Evolutionary conservation across 2,329 filamentous ascomycete genomes (phyloP).

Genomic region (Cladosporium halotolerans): DNA sequence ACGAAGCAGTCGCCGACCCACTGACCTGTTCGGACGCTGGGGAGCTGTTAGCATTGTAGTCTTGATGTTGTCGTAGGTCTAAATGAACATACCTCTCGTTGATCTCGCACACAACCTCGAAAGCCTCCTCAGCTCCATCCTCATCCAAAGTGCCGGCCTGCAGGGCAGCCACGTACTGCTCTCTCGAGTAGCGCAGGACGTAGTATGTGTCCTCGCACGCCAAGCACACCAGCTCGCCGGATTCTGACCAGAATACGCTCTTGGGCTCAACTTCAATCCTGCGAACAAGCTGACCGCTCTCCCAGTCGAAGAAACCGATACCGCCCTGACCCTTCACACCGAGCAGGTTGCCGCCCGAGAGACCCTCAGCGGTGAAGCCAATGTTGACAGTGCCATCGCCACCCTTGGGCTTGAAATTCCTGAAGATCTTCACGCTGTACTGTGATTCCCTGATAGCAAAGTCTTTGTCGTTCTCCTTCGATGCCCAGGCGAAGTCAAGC

Average conservation of each 20-base stretch:
- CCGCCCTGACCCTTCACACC: slow-evolving; percentile 94
- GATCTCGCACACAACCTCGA: slow-evolving; percentile 93
- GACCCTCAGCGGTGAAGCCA: slow-evolving; percentile 87
- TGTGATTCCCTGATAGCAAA: slow-evolving; percentile 93
- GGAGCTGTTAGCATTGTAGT: slow-evolving; percentile 1
- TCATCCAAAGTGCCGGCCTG: slow-evolving; percentile 77
- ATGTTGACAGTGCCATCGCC: slow-evolving; percentile 72
- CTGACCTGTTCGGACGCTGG: slow-evolving; percentile 80
- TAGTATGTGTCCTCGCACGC: slow-evolving; percentile 96
- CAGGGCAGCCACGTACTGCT: slow-evolving; percentile 77
- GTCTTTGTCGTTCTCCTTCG: slow-evolving; percentile 96
- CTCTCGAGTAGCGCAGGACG: slow-evolving; percentile 82
- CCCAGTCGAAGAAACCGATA: slow-evolving; percentile 95
- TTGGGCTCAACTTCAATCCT: slow-evolving; percentile 76
- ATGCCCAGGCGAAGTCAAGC: slow-evolving; percentile 93
- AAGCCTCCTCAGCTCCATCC: slow-evolving; percentile 90
- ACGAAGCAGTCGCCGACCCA: slow-evolving; percentile 99
- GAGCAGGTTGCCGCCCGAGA: slow-evolving; percentile 81
- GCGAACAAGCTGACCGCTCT: slow-evolving; percentile 78
- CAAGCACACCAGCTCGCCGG: slow-evolving; percentile 83
- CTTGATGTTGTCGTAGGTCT: neutral
- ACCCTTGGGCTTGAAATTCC: slow-evolving; percentile 90
- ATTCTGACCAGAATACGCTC: slow-evolving; percentile 92
- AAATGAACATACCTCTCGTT: slow-evolving; percentile 64
- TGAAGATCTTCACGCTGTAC: slow-evolving; percentile 93